Evolutionary conservation across 345 rosid species (phyloP).

Genomic region (Brassica nigra): DNA sequence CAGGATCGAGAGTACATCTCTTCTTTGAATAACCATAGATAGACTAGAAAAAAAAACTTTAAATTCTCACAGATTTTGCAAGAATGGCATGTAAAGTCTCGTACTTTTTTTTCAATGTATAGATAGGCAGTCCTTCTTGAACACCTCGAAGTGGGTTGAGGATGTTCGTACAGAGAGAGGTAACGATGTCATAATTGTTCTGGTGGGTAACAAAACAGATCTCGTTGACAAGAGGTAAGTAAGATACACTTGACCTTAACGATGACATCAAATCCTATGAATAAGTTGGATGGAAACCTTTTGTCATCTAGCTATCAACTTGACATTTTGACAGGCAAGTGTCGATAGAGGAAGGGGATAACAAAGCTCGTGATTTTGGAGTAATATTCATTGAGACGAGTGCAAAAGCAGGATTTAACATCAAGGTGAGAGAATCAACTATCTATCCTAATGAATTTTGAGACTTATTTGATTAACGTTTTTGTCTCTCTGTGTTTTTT

Average conservation of each 20-base stretch:
- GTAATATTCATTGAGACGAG: slow-evolving; percentile 94
- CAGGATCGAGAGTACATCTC: neutral
- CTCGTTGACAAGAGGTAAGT: slow-evolving; percentile 76
- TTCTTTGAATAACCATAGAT: neutral
- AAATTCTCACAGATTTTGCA: neutral
- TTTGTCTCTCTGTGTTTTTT: neutral
- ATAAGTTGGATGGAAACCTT: neutral
- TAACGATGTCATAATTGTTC: slow-evolving; percentile 82
- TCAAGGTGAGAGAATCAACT: slow-evolving; percentile 60
- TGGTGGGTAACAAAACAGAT: slow-evolving; percentile 92
- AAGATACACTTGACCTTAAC: neutral
- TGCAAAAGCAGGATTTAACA: slow-evolving; percentile 93
- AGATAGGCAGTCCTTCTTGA: slow-evolving; percentile 90
- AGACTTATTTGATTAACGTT: neutral
- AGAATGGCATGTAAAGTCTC: neutral
- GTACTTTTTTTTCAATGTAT: slow-evolving; percentile 3
- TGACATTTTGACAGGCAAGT: slow-evolving; percentile 66
- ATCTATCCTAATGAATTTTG: slow-evolving; percentile 2
- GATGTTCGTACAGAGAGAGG: slow-evolving; percentile 90
- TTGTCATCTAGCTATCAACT: neutral
- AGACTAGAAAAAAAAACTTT: too few species aligned
- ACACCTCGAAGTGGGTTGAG: slow-evolving; percentile 91
- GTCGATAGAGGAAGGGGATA: slow-evolving; percentile 91
- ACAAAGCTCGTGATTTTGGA: slow-evolving; percentile 79
- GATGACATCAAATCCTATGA: neutral